Conservation (phyloP, 139 green algal species). For the Micromonas pusilla region DNA sequence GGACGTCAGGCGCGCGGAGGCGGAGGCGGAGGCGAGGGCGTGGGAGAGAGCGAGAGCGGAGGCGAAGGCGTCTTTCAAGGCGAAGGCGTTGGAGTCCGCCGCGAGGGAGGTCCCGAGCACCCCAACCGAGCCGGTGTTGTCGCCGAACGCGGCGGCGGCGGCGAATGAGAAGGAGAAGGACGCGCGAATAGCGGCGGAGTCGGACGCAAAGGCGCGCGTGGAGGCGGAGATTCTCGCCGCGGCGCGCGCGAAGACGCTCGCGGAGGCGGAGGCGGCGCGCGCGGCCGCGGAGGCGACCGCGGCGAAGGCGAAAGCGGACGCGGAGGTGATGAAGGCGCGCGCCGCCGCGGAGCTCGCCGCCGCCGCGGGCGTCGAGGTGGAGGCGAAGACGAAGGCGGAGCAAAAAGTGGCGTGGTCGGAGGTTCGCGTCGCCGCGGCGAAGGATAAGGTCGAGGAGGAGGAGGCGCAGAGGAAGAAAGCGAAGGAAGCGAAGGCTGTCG, state of each 20-base stretch:
- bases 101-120: too few relatives aligned
- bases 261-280: neutral
- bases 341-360: too few relatives aligned
- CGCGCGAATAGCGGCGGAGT: neutral
- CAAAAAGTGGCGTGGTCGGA: too few relatives aligned
- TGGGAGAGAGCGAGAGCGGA: neutral
- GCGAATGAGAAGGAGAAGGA: constrained; percentile 10
- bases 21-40: neutral
- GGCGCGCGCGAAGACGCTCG: neutral
- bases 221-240: neutral
- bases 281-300: neutral
- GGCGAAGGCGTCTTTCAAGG: too few relatives aligned
- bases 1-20: neutral
- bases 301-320: neutral
- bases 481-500: too few relatives aligned
- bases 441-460: too few relatives aligned
- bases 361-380: too few relatives aligned
- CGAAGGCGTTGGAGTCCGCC: too few relatives aligned
- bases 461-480: too few relatives aligned
- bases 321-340: neutral
- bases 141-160: neutral
- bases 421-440: too few relatives aligned
- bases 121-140: neutral
- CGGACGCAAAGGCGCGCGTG: neutral
- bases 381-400: too few relatives aligned